Evolutionary conservation across 2,329 filamentous ascomycete genomes (phyloP), one percentile per base, ranked within the genome.

Genomic region (Massarina eburnea): DNA sequence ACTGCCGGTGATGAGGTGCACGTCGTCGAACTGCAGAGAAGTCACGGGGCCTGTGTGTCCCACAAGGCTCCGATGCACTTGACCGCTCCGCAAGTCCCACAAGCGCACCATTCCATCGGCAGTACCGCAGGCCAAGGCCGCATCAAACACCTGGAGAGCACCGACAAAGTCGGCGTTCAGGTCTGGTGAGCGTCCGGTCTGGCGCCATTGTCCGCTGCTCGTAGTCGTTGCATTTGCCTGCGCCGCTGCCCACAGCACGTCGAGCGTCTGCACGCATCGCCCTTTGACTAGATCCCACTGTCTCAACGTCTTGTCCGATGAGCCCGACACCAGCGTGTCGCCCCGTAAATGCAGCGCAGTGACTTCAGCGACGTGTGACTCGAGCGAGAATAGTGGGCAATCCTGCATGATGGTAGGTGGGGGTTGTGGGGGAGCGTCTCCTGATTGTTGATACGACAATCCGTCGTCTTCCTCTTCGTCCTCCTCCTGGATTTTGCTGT

Each of bases 271-370:
- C 43, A 99, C 89, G 70, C 94, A 97, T 39, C 94, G 87, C n/a
- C 94, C 94, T 68, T 91, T 96, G 61, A 92, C 89, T 39, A 99
- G 79, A 75, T 99, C 94, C 94, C 94, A 99, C 70, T 99, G 94
- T 35, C 94, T 85, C 44, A 99, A 77, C 1, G 94, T 99, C 78
- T 99, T 99, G 74, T 99, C 94, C 1, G 94, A 88, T 7, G 92
- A 97, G 10, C 94, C 94, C 2, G 94, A 99, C 24, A 99, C 91
- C 14, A 99, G 80, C 0, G 89, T 91, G 57, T 96, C 86, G 44
- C 89, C 89, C 48, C 85, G 82, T 73, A 99, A 95, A 72, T 97
- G 86, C 19, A 99, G 78, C 7, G 94, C 92, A 10, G 94, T 97
- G 53, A 99, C 86, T 74, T 96, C 92, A 54, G 90, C 92, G 20